Conservation (phyloP, 108 stramenopile species). For the Cyclotella baltica region DNA sequence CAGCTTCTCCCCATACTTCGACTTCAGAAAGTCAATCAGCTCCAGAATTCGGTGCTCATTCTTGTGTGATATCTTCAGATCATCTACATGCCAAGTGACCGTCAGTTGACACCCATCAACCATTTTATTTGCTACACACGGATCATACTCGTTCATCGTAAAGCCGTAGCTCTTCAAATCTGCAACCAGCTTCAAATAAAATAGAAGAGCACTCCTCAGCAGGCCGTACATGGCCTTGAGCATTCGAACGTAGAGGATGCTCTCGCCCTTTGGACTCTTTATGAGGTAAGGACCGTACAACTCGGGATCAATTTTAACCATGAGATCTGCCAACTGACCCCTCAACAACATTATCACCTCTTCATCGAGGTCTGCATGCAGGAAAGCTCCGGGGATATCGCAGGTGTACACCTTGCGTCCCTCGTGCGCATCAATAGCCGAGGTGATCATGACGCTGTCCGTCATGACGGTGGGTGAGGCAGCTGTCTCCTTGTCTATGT, state of each 20-base stretch:
- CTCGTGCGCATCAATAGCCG: background rate
- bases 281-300: too few species aligned
- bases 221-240: too few species aligned
- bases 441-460: background rate
- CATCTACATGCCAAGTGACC: slow-evolving; percentile 5
- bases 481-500: too few species aligned
- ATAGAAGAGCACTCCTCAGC: too few species aligned
- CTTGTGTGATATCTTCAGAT: background rate
- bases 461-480: background rate
- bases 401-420: background rate
- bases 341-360: slow-evolving; percentile 5
- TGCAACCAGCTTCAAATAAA: background rate
- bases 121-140: slow-evolving; percentile 7
- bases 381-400: too few species aligned
- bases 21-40: background rate
- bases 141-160: slow-evolving; percentile 1
- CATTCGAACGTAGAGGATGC: too few species aligned
- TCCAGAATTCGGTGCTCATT: background rate
- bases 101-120: slow-evolving; percentile 1
- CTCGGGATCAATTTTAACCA: too few species aligned
- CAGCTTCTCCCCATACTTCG: background rate
- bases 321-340: background rate
- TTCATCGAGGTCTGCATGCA: background rate
- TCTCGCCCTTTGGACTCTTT: too few species aligned
- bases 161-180: background rate